Evolutionary conservation across 2,329 filamentous ascomycete species (phyloP).

Genomic region (Eurotiales sp.): DNA sequence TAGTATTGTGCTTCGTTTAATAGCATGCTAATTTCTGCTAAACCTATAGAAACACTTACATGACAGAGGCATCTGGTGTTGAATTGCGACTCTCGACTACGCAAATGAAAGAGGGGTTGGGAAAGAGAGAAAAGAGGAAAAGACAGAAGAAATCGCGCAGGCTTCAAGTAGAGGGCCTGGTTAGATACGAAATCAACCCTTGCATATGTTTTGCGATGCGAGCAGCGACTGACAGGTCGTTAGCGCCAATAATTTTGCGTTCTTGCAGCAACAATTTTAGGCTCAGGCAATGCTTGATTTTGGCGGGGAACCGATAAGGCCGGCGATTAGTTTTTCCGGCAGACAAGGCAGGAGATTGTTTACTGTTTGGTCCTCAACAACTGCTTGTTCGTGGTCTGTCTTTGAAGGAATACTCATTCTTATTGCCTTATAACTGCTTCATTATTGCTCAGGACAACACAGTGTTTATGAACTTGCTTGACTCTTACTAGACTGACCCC

Average conservation of each 20-base stretch:
- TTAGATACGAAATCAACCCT: neutral
- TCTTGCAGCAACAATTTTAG: neutral
- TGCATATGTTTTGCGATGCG: neutral
- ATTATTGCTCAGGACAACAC: too few relatives aligned
- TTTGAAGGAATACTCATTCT: neutral
- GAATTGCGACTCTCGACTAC: too few relatives aligned
- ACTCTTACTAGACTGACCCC: neutral
- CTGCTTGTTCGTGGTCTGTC: neutral
- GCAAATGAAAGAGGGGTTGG: too few relatives aligned
- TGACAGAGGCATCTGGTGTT: constrained; percentile 38
- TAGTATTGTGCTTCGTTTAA: neutral
- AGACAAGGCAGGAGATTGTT: neutral
- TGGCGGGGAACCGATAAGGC: constrained; percentile 12
- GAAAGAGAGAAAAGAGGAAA: too few relatives aligned
- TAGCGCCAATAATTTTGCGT: too few relatives aligned
- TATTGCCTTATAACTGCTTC: too few relatives aligned
- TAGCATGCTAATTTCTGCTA: too few relatives aligned
- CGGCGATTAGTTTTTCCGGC: constrained; percentile 6
- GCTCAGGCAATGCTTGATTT: too few relatives aligned
- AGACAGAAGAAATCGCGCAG: too few relatives aligned
- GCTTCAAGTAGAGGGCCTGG: too few relatives aligned
- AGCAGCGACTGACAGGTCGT: too few relatives aligned
- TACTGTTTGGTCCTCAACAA: neutral
- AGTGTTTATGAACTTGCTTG: neutral
- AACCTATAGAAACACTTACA: constrained; percentile 24